These are phyloP conservation scores for Flaveria floridana DNA, from an alignment of 140 eudicot genomes.

Conservation along the genomic window DNA sequence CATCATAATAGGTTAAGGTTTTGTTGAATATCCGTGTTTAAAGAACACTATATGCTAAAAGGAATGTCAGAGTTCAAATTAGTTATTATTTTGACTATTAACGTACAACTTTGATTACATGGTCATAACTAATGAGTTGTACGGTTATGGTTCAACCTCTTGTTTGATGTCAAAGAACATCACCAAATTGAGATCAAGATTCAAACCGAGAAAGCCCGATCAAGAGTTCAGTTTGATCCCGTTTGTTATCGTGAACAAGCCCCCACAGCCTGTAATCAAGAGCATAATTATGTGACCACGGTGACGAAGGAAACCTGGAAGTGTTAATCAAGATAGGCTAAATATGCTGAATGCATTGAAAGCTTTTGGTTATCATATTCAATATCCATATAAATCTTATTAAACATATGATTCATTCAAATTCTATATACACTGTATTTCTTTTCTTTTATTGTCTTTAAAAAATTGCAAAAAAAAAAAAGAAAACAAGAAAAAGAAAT, in stretches of 20 bases:
- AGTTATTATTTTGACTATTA: too few relatives aligned
- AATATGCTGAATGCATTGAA: neutral
- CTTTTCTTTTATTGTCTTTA: neutral
- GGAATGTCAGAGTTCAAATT: too few relatives aligned
- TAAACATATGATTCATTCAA: constrained; percentile 12
- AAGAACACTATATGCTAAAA: too few relatives aligned
- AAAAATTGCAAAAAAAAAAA: neutral
- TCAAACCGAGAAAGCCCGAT: neutral
- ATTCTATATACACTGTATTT: constrained; percentile 28
- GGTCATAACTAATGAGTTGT: too few relatives aligned
- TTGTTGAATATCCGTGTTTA: too few relatives aligned
- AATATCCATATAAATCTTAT: neutral
- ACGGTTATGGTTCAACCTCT: too few relatives aligned
- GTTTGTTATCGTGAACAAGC: neutral
- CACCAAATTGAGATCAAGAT: neutral
- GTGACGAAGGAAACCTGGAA: too few relatives aligned
- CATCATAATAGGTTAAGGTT: too few relatives aligned
- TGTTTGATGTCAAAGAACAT: too few relatives aligned
- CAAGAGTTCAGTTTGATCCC: neutral
- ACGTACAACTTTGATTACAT: too few relatives aligned
- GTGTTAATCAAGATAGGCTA: too few relatives aligned
- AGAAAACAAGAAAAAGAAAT: neutral
- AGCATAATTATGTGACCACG: neutral
- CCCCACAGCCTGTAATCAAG: neutral
- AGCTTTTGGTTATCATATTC: neutral